Base-by-base conservation (phyloP, 1,139 yeast genomes). In the Debaryomyces udenii region DNA sequence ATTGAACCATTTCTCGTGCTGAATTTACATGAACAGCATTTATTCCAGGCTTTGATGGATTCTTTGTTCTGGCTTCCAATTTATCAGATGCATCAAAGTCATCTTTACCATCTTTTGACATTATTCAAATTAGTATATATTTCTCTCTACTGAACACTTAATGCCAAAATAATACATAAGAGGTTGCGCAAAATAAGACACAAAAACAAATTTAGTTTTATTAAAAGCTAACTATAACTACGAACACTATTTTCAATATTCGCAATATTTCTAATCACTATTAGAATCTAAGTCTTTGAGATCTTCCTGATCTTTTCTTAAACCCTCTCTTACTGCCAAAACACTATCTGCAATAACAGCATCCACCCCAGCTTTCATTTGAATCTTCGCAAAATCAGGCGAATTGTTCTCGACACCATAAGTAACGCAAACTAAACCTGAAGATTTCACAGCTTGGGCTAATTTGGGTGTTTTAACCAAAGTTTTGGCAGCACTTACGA, bases 321-420 rank as follows among this genome's bases (percentile, higher is more conserved):
- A 73, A 4, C 91, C 96, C 53, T 86, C 86, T 57, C 97, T 76
- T 10, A 91, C 96, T 0, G 97, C 97, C 58, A 91, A 72, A 3
- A 93, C 98, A 46, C 90, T 85, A 62, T 93, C 98, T 4, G 89
- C 98, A 66, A 93, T 93, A 15, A 93, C 98, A 0, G 99, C 99
- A 69, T 93, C 98, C 6, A 93, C 96, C 10, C 98, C 98, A 9
- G 95, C 93, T 50, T 80, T 81, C 84, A 93, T 86, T 62, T 93
- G 97, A 45, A 86, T 70, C 52, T 82, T 83, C 27, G 96, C 93
- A 50, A 84, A 81, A 44, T 81, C 89, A 0, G 98, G 96, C 35
- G 82, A 83, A 55, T 93, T 93, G 61, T 93, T 93, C 56, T 78
- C 77, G 1, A 78, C 76, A 27, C 99, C 99, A 56, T 93, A 93